phyloP scores from a whole-genome alignment of 1,284 basidiomycete species.

The Microbotryum intermedium region DNA sequence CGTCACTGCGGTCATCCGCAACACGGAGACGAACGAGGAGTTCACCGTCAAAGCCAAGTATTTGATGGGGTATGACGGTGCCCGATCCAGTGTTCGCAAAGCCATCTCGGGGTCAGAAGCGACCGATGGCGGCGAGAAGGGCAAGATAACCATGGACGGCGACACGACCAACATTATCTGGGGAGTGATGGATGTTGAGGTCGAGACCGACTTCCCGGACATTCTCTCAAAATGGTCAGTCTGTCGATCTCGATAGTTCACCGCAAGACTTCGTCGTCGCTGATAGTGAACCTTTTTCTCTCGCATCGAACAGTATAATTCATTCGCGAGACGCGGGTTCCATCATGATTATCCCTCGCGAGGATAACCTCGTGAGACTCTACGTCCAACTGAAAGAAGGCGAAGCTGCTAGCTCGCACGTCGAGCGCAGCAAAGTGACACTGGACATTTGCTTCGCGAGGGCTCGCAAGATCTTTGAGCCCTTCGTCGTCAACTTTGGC shows the following conservation, averaged over 20 bases:
- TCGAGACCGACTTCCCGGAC: conserved; percentile 33
- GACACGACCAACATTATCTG: conserved; percentile 39
- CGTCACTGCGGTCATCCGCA: conserved; percentile 12
- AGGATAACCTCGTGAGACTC: conserved; percentile 33
- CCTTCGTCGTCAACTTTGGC: conserved; percentile 41
- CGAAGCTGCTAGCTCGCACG: conserved; percentile 11
- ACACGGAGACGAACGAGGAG: conserved; percentile 23
- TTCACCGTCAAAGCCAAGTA: conserved; percentile 39
- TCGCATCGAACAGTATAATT: conserved; percentile 25
- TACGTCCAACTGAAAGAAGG: conserved; percentile 36
- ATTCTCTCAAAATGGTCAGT: conserved; percentile 26
- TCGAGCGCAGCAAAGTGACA: conserved; percentile 36
- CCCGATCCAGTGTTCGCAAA: conserved; percentile 36
- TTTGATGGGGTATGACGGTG: conserved; percentile 41
- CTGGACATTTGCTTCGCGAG: conserved; percentile 39
- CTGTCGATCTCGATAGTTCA: neutral
- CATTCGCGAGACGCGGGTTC: conserved; percentile 34
- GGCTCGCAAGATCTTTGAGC: conserved; percentile 41
- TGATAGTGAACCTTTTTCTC: neutral
- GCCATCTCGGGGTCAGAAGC: conserved; percentile 34
- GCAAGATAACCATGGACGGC: conserved; percentile 38
- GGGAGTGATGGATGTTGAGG: conserved; percentile 33
- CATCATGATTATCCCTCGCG: conserved; percentile 38
- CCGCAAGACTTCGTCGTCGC: neutral
- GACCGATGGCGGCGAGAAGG: conserved; percentile 34